phyloP scores from a whole-genome alignment of 2,329 filamentous ascomycete species.

The Bimuria novae-zelandiae region DNA sequence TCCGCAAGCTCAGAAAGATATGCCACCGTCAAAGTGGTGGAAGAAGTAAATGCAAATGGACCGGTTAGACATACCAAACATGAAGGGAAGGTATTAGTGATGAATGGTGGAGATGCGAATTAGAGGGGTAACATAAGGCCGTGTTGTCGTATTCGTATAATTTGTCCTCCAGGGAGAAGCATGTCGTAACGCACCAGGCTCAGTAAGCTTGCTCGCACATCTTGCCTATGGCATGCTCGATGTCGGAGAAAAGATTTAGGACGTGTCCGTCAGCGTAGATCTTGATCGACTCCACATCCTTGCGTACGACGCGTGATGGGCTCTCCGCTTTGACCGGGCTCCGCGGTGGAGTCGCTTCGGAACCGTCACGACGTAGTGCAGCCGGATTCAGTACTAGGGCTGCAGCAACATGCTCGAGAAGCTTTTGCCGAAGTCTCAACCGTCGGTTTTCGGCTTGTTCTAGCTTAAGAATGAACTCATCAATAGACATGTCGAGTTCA shows the following conservation, averaged over 20 bases:
- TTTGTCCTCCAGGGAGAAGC: constrained; percentile 10
- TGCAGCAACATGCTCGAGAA: constrained; percentile 80
- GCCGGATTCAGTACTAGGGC: constrained; percentile 52
- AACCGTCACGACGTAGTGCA: constrained; percentile 29
- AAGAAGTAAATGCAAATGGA: not conserved
- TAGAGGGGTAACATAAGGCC: constrained; percentile 11
- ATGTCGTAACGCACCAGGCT: constrained; percentile 19
- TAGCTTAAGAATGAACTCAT: constrained; percentile 80
- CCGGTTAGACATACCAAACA: not conserved
- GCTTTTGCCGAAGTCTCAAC: constrained; percentile 74
- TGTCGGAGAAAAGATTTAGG: constrained; percentile 48
- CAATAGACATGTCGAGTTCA: constrained; percentile 76
- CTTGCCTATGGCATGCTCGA: constrained; percentile 48
- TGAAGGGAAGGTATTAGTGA: constrained; percentile 2
- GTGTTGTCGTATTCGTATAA: constrained; percentile 14
- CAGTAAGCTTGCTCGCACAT: constrained; percentile 50
- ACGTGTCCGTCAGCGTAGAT: constrained; percentile 51
- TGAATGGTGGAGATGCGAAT: not conserved
- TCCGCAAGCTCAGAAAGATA: not conserved
- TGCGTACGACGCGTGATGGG: constrained; percentile 37
- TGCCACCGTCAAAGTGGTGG: not conserved
- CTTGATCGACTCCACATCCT: constrained; percentile 49
- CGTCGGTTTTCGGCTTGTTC: constrained; percentile 79
- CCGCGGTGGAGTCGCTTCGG: constrained; percentile 44
- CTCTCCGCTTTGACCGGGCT: constrained; percentile 46